Base-by-base conservation (phyloP, 2,329 filamentous ascomycete species). In the Arthrobotrys entomopaga region DNA sequence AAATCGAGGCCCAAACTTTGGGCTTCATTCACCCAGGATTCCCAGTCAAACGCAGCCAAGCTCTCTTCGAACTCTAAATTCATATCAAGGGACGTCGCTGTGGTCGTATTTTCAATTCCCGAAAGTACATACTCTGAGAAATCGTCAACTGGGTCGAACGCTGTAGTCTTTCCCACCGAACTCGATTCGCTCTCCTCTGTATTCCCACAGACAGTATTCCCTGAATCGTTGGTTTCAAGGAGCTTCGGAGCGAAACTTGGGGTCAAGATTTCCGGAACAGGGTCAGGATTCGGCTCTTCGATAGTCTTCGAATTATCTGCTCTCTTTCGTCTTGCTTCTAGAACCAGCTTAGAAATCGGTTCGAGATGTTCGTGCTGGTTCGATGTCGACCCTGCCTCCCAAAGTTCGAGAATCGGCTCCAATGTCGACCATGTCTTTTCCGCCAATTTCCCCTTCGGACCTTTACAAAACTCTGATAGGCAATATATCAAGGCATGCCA, bases 11-110 rank as follows among this genome's bases (percentile, higher is more conserved):
- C 16, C 11, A 42, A 10, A 19, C 16, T 42, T 42, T 56, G 26
- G 19, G 42, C 56, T 22, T 59, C 56, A 7, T 46, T 43, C 1
- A 19, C 40, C 56, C 56, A 59, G 2, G 56, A 22, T 8, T 59
- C 42, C 56, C 56, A 59, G 42, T 59, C 56, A 48, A 59, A 59
- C 10, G 56, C 20, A 15, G 22, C 56, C 22, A 59, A 19, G 48
- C 42, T 48, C 2, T 48, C 40, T 6, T 59, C 56, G 40, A 48
- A 59, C 20, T 34, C 56, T 34, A 59, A 59, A 15, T 59, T 42
- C 1, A 40, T 1, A 59, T 6, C 15, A 34, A 46, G 3, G 11
- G 56, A 11, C 3, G 29, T 43, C n/a, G 38, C 38, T 20, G n/a
- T 46, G 1, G 42, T 19, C 15, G 46, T 50, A 22, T n/a, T 19